Conservation (phyloP, 2,329 filamentous ascomycete genomes). For the Aspergillus fumigatus region DNA sequence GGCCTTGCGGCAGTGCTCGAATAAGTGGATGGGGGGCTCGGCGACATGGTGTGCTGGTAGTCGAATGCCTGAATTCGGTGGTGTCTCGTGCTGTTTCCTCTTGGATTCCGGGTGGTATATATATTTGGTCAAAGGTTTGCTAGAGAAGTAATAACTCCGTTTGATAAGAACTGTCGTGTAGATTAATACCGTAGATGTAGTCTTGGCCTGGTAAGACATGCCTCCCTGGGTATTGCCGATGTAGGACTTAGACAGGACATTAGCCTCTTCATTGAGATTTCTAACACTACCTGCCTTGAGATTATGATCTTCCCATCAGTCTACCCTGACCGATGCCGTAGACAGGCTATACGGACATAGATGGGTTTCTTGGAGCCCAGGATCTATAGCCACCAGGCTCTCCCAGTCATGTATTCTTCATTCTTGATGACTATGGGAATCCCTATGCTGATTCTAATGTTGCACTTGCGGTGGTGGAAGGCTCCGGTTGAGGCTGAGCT, state of each 20-base stretch:
- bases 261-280: too few species aligned
- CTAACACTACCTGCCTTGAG: too few species aligned
- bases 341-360: too few species aligned
- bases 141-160: not conserved
- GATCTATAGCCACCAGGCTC: too few species aligned
- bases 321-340: too few species aligned
- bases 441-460: not conserved
- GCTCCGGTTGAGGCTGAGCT: not conserved
- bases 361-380: too few species aligned
- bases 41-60: not conserved
- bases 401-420: too few species aligned
- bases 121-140: not conserved
- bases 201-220: not conserved
- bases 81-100: not conserved
- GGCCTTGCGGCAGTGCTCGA: not conserved
- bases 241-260: too few species aligned
- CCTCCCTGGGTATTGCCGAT: not conserved
- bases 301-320: not conserved
- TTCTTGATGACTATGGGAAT: too few species aligned
- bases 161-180: not conserved
- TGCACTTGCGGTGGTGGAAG: not conserved
- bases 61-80: not conserved
- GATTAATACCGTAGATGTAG: not conserved
- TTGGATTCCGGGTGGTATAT: not conserved
- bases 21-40: not conserved